Conservation (phyloP, 1,284 basidiomycete species). For the Fereydounia khargensis region DNA sequence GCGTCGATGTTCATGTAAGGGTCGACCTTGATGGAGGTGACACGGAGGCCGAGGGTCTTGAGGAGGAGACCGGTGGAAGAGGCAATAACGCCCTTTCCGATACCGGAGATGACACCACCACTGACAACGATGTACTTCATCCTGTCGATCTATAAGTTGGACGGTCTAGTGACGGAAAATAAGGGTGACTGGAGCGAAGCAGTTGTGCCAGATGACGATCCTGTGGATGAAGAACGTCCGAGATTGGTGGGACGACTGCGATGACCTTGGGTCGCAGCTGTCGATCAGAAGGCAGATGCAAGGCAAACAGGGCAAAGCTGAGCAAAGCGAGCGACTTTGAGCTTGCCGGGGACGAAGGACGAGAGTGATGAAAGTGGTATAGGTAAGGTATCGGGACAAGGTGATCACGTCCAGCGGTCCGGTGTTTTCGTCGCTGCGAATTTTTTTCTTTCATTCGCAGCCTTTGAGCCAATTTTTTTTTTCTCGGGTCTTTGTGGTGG, state of each 20-base stretch:
- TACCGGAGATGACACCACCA: constrained; percentile 60
- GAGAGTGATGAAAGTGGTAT: not conserved
- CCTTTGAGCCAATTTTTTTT: no score
- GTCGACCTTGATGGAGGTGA: constrained; percentile 99
- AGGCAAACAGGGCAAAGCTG: not conserved
- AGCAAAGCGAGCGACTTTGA: no score
- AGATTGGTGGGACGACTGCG: constrained; percentile 4
- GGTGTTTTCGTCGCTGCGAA: no score
- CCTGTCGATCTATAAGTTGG: not conserved
- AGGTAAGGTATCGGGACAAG: not conserved
- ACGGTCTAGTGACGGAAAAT: no score
- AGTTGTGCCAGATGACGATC: no score
- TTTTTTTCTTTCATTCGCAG: not conserved
- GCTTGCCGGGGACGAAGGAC: not conserved
- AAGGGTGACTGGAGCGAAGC: no score
- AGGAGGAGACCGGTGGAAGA: constrained; percentile 94
- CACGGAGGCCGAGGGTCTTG: constrained; percentile 91
- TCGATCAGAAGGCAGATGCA: constrained; percentile 1
- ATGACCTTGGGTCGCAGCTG: constrained; percentile 35
- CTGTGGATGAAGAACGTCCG: no score
- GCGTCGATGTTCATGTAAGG: constrained; percentile 99
- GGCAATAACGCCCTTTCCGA: constrained; percentile 63
- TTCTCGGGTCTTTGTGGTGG: no score
- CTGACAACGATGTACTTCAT: constrained; percentile 60
- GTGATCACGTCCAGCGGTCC: not conserved